Percentiles rank a stretch among this genome's conserved stretches.
phyloP scores from a whole-genome alignment of 768 basidiomycete species.

The Serpula lacrymans region DNA sequence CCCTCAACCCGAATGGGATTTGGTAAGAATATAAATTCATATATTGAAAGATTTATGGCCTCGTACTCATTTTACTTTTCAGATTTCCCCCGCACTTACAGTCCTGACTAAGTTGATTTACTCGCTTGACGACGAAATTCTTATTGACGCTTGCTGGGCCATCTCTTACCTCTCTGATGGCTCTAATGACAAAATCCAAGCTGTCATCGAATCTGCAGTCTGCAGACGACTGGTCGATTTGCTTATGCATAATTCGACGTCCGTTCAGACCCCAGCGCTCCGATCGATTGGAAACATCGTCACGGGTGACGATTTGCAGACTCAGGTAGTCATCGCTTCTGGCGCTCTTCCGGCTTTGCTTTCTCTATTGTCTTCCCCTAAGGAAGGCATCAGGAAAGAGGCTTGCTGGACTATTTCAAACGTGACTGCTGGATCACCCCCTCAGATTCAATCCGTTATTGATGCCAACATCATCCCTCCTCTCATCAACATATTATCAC shows the following conservation, averaged over 20 bases:
- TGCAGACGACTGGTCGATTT: conserved; percentile 97
- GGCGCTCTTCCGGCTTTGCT: conserved; percentile 95
- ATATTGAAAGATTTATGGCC: conserved; percentile 9
- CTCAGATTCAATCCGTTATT: conserved; percentile 95
- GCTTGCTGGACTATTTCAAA: conserved; percentile 99
- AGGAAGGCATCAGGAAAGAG: conserved; percentile 99
- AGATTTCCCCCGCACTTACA: conserved; percentile 98
- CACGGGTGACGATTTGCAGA: conserved; percentile 98
- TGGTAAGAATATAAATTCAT: conserved; percentile 50
- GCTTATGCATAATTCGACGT: conserved; percentile 90
- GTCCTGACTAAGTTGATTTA: conserved; percentile 98
- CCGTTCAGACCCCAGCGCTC: conserved; percentile 96
- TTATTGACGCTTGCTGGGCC: conserved; percentile 99
- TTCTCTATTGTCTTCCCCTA: conserved; percentile 89
- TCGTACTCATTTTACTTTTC: conserved; percentile 14
- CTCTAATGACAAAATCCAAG: conserved; percentile 99
- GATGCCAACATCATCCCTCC: conserved; percentile 98
- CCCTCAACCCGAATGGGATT: conserved; percentile 96
- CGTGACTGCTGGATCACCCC: conserved; percentile 94
- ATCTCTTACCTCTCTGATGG: conserved; percentile 99
- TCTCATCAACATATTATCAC: conserved; percentile 94
- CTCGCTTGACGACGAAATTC: conserved; percentile 96
- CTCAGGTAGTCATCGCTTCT: conserved; percentile 97
- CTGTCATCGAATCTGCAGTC: conserved; percentile 97
- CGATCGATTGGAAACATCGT: conserved; percentile 99